Evolutionary conservation across 192 early-diverging fungal species (phyloP).

Genomic region (Mortierella claussenii): DNA sequence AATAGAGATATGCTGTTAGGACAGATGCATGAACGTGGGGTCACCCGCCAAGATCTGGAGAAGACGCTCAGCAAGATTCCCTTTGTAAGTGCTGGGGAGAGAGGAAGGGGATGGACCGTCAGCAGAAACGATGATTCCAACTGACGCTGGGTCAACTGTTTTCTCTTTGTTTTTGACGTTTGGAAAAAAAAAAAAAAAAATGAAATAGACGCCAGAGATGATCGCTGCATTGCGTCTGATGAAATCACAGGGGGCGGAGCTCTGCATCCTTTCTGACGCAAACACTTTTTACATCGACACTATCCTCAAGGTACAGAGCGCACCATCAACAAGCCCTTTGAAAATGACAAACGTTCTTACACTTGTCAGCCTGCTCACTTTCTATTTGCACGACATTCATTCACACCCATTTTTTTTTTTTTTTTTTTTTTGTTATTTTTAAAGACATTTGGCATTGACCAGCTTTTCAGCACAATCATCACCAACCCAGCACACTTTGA

Average conservation of each 20-base stretch:
- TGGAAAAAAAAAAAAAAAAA: too few relatives aligned
- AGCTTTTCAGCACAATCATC: conserved; percentile 61
- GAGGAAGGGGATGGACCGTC: too few relatives aligned
- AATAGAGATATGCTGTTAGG: conserved; percentile 27
- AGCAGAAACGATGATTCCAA: too few relatives aligned
- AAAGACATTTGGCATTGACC: conserved; percentile 58
- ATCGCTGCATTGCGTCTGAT: conserved; percentile 57
- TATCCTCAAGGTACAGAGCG: conserved; percentile 62
- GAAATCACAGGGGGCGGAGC: conserved; percentile 56
- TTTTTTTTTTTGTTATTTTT: not conserved
- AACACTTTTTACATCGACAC: conserved; percentile 70
- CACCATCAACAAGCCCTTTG: not conserved
- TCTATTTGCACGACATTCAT: not conserved
- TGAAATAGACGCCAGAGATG: conserved; percentile 58
- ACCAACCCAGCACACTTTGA: conserved; percentile 68
- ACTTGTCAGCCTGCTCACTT: not conserved
- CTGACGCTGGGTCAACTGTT: too few relatives aligned
- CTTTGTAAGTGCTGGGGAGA: conserved; percentile 29
- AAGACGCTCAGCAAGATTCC: conserved; percentile 19
- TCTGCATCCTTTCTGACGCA: conserved; percentile 71
- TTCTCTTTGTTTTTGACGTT: not conserved
- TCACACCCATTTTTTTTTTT: not conserved
- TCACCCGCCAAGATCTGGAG: conserved; percentile 19
- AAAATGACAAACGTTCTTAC: too few relatives aligned
- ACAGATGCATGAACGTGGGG: conserved; percentile 18